Percentiles rank a stretch among this genome's conserved stretches.
These are phyloP conservation scores for Pugionium dolabratum DNA, from an alignment of 345 rosid genomes.

Conservation along the genomic window DNA sequence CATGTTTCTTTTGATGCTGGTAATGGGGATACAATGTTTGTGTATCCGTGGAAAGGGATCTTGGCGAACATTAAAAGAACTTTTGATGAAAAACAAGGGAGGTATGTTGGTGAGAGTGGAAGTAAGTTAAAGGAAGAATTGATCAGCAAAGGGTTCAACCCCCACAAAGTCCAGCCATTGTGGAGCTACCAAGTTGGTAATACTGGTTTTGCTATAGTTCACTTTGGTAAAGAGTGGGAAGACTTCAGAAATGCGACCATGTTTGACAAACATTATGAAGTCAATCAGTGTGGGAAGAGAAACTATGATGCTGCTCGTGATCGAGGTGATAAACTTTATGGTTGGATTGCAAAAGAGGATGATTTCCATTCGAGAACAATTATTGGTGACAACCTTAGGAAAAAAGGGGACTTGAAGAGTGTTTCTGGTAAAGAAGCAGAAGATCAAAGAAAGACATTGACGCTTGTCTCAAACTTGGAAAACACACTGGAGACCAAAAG, in stretches of 20 bases:
- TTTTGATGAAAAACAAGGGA: slow-evolving; percentile 34
- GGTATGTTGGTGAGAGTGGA: slow-evolving; percentile 62
- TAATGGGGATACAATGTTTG: slow-evolving; percentile 42
- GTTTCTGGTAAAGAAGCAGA: slow-evolving; percentile 58
- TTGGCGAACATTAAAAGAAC: slow-evolving; percentile 60
- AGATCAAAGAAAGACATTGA: slow-evolving; percentile 43
- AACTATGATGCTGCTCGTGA: slow-evolving; percentile 37
- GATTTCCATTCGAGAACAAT: slow-evolving; percentile 47
- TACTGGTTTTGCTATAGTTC: slow-evolving; percentile 67
- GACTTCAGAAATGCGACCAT: slow-evolving; percentile 57
- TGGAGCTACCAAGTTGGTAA: slow-evolving; percentile 54
- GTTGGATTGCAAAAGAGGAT: slow-evolving; percentile 72
- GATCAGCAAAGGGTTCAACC: slow-evolving; percentile 57
- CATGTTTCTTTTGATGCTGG: slow-evolving; percentile 1
- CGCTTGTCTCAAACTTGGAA: slow-evolving; percentile 49
- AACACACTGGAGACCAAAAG: slow-evolving; percentile 52
- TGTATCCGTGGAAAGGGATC: slow-evolving; percentile 74
- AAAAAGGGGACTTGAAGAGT: slow-evolving; percentile 59
- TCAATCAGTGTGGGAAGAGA: slow-evolving; percentile 49
- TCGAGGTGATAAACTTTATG: slow-evolving; percentile 52
- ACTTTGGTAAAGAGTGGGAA: slow-evolving; percentile 67
- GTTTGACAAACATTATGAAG: slow-evolving; percentile 59
- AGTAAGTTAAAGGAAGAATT: slow-evolving; percentile 51
- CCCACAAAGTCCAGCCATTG: slow-evolving; percentile 55
- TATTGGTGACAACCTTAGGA: slow-evolving; percentile 53